Evolutionary conservation across 1,139 yeast genomes (phyloP).

Genomic region (Diutina pseudorugosa): DNA sequence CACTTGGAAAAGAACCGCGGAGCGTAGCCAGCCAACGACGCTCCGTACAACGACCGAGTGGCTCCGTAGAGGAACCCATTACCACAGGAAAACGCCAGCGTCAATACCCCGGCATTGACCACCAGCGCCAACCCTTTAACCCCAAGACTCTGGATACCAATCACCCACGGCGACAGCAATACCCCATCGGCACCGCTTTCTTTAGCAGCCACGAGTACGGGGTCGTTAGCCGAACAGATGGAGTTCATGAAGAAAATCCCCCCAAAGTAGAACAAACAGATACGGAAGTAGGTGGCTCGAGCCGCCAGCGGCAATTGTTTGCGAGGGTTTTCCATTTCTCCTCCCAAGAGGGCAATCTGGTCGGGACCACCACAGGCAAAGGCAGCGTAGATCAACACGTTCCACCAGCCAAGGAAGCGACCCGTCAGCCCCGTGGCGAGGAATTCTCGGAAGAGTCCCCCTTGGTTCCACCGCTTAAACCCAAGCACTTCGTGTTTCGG

Average conservation of each 20-base stretch:
- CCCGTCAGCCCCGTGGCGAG: slow-evolving; percentile 23
- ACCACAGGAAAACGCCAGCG: slow-evolving; percentile 29
- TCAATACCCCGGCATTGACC: slow-evolving; percentile 23
- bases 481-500: slow-evolving; percentile 26
- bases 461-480: slow-evolving; percentile 21
- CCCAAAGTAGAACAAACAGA: slow-evolving; percentile 24
- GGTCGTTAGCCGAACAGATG: slow-evolving; percentile 23
- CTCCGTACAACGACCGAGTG: slow-evolving; percentile 23
- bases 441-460: slow-evolving; percentile 22
- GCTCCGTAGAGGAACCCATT: slow-evolving; percentile 25
- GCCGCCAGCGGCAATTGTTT: slow-evolving; percentile 23
- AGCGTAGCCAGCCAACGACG: slow-evolving; percentile 25
- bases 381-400: slow-evolving; percentile 24
- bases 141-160: slow-evolving; percentile 24
- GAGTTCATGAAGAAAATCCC: slow-evolving; percentile 27
- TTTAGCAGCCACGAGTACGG: slow-evolving; percentile 16
- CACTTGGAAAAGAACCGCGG: slow-evolving; percentile 24
- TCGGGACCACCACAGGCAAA: slow-evolving; percentile 35
- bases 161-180: slow-evolving; percentile 29
- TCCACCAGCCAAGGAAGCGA: slow-evolving; percentile 24
- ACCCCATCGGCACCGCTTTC: slow-evolving; percentile 18
- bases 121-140: slow-evolving; percentile 23
- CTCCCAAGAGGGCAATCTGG: slow-evolving; percentile 21
- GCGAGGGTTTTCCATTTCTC: slow-evolving; percentile 23
- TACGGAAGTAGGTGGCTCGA: slow-evolving; percentile 21